These are phyloP conservation scores for Spathaspora girioi DNA, from an alignment of 805 yeast species.

Conservation along the genomic window DNA sequence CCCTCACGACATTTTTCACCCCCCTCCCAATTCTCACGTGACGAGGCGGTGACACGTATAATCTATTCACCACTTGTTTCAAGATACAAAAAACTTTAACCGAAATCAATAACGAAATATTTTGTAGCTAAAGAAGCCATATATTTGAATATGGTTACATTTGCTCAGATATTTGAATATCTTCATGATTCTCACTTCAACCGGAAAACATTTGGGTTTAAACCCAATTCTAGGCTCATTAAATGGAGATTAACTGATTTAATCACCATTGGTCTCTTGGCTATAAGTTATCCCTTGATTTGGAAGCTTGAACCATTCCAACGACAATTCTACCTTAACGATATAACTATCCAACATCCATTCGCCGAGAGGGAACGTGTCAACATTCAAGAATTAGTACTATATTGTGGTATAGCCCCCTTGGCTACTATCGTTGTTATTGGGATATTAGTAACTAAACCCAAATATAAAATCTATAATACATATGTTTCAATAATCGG, in stretches of 20 bases:
- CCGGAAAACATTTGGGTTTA: constrained; percentile 25
- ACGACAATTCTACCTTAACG: constrained; percentile 74
- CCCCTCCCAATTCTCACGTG: too few relatives aligned
- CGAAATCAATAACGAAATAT: background rate
- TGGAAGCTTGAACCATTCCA: constrained; percentile 55
- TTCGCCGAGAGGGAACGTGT: constrained; percentile 74
- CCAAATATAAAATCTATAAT: constrained; percentile 53
- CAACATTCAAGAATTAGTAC: constrained; percentile 47
- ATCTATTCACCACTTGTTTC: too few relatives aligned
- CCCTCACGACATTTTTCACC: too few relatives aligned
- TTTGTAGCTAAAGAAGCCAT: too few relatives aligned
- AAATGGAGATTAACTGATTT: constrained; percentile 26
- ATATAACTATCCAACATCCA: constrained; percentile 77
- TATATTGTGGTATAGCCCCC: constrained; percentile 56
- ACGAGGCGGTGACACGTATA: too few relatives aligned
- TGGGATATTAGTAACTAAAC: constrained; percentile 44
- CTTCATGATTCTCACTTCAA: constrained; percentile 19
- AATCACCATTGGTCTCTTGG: constrained; percentile 18
- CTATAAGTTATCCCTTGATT: constrained; percentile 18
- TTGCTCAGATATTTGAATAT: constrained; percentile 8
- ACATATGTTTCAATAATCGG: constrained; percentile 68
- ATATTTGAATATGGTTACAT: too few relatives aligned
- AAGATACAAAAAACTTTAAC: too few relatives aligned
- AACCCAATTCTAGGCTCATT: constrained; percentile 13
- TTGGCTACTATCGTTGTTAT: constrained; percentile 29